These are phyloP conservation scores for Populus alba DNA, from an alignment of 345 rosid genomes.

Conservation along the genomic window DNA sequence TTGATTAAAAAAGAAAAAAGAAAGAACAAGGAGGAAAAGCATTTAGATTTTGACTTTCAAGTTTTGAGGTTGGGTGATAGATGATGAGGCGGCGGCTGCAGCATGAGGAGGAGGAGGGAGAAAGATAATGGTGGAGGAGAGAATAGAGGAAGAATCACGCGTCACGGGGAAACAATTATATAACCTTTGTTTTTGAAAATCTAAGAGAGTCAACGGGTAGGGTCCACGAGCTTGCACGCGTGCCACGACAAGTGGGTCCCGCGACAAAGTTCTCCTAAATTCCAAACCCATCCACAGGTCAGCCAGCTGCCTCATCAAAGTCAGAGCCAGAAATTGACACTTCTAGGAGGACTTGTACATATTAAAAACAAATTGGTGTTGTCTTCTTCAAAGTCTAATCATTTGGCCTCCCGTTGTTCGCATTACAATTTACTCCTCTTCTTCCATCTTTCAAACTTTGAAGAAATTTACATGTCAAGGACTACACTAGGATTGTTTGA, in stretches of 20 bases:
- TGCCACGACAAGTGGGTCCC: constrained; percentile 56
- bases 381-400: constrained; percentile 5
- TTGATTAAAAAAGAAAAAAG: not conserved
- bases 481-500: not conserved
- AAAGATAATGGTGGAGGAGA: constrained; percentile 1
- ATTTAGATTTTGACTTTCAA: constrained; percentile 27
- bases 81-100: constrained; percentile 18
- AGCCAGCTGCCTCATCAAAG: constrained; percentile 21
- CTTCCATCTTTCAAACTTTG: not conserved
- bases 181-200: constrained; percentile 6
- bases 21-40: not conserved
- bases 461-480: not conserved
- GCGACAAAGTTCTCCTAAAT: not conserved
- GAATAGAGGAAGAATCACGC: constrained; percentile 13
- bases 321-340: constrained; percentile 49
- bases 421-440: not conserved
- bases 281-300: not conserved
- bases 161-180: constrained; percentile 21
- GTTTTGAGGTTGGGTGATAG: not conserved
- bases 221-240: constrained; percentile 68
- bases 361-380: not conserved
- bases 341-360: no score
- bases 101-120: constrained; percentile 1
- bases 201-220: constrained; percentile 40
- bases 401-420: constrained; percentile 7